Evolutionary conservation across 2,329 filamentous ascomycete species (phyloP).

Genomic region (Cladophialophora carrionii): DNA sequence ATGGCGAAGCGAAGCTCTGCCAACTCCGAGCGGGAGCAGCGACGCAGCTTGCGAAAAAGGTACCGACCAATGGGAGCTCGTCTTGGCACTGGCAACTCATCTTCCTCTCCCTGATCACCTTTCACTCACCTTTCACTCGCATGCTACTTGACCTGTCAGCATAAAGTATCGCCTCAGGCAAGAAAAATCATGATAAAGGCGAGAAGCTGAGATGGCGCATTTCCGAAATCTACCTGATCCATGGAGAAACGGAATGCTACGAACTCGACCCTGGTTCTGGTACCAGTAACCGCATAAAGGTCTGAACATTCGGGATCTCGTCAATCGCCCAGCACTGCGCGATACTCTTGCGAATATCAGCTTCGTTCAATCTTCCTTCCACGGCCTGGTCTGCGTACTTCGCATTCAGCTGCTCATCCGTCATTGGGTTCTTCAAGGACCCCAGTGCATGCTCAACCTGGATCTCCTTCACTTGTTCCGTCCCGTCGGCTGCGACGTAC

Average conservation of each 20-base stretch:
- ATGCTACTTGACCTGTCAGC: not conserved
- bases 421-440: not conserved
- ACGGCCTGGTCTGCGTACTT: not conserved
- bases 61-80: not conserved
- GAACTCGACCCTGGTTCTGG: not conserved
- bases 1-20: slow-evolving; percentile 3
- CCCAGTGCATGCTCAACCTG: not conserved
- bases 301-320: not conserved
- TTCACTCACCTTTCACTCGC: not conserved
- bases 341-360: not conserved
- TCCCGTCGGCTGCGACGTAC: not conserved
- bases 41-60: slow-evolving; percentile 5
- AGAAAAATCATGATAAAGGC: too few species aligned
- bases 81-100: not conserved
- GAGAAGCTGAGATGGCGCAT: not conserved
- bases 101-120: not conserved
- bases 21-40: slow-evolving; percentile 4
- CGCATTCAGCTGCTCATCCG: slow-evolving; percentile 1
- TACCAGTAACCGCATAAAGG: not conserved
- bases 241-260: not conserved
- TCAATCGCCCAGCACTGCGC: not conserved
- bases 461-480: not conserved
- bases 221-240: not conserved
- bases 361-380: not conserved
- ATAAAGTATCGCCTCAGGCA: not conserved